phyloP scores from a whole-genome alignment of 2,329 filamentous ascomycete genomes.

The Pleomassaria siparia region DNA sequence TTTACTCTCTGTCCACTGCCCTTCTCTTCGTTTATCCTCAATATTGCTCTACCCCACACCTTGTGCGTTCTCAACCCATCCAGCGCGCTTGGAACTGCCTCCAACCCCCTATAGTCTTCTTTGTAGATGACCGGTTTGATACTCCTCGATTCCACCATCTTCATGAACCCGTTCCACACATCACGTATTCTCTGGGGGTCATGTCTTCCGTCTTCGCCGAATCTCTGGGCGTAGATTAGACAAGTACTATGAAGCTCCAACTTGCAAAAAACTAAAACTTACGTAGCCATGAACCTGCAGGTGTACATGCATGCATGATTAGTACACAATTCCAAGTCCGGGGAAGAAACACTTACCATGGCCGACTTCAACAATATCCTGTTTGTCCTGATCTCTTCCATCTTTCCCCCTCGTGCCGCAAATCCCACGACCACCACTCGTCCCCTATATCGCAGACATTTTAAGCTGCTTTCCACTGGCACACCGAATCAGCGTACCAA shows the following conservation, averaged over 20 bases:
- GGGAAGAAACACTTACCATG: slow-evolving; percentile 19
- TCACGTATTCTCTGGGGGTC: slow-evolving; percentile 50
- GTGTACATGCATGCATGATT: neutral
- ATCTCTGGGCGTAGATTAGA: slow-evolving; percentile 46
- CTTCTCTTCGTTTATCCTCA: slow-evolving; percentile 43
- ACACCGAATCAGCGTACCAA: neutral
- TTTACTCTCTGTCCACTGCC: slow-evolving; percentile 7
- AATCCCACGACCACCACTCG: slow-evolving; percentile 61
- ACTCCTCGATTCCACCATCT: slow-evolving; percentile 49
- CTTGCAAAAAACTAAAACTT: slow-evolving; percentile 19
- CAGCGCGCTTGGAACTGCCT: slow-evolving; percentile 53
- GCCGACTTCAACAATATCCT: slow-evolving; percentile 56
- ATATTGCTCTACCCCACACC: slow-evolving; percentile 59
- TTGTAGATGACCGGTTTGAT: slow-evolving; percentile 57
- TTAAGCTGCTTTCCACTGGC: slow-evolving; percentile 54
- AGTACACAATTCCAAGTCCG: neutral
- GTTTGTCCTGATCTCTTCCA: slow-evolving; percentile 60
- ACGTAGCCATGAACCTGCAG: slow-evolving; percentile 53
- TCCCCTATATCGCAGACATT: slow-evolving; percentile 57
- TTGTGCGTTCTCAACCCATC: slow-evolving; percentile 53
- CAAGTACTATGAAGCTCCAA: neutral
- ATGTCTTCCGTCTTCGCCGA: slow-evolving; percentile 57
- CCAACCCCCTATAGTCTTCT: slow-evolving; percentile 52
- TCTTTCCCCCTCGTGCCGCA: slow-evolving; percentile 54
- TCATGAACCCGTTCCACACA: slow-evolving; percentile 56